Conservation (phyloP, 164 flowering plant species). For the Macadamia tetraphylla region DNA sequence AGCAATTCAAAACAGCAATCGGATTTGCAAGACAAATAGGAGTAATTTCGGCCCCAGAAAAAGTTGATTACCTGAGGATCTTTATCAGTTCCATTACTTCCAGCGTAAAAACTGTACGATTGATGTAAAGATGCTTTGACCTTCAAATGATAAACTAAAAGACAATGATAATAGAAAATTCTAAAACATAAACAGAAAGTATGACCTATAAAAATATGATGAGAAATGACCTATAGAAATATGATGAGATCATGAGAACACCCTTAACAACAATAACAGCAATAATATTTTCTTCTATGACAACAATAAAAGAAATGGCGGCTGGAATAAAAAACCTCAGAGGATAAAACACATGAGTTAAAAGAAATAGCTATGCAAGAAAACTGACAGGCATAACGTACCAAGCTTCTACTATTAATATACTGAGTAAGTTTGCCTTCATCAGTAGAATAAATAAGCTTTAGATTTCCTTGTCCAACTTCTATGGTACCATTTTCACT, state of each 20-base stretch:
- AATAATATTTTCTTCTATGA: neutral
- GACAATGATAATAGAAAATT: neutral
- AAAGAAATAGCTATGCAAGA: neutral
- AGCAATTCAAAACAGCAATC: neutral
- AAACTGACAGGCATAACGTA: constrained; percentile 18
- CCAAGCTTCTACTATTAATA: constrained; percentile 54
- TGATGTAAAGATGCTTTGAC: constrained; percentile 47
- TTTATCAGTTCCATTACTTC: constrained; percentile 55
- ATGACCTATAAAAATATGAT: neutral
- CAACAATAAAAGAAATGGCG: neutral
- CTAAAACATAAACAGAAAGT: neutral
- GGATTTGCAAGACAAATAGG: neutral
- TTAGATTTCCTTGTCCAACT: constrained; percentile 79
- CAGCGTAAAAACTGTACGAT: constrained; percentile 60
- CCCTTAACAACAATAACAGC: neutral
- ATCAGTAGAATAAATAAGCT: constrained; percentile 51
- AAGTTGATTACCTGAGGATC: constrained; percentile 62
- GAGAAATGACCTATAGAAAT: too few relatives aligned
- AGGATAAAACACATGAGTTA: neutral
- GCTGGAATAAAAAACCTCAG: neutral
- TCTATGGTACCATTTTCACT: constrained; percentile 33
- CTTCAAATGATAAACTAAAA: constrained; percentile 28
- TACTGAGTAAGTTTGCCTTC: constrained; percentile 60
- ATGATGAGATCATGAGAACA: too few relatives aligned
- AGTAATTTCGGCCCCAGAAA: neutral